phyloP scores from a whole-genome alignment of 139 green algal species.

The Micractinium conductrix region DNA sequence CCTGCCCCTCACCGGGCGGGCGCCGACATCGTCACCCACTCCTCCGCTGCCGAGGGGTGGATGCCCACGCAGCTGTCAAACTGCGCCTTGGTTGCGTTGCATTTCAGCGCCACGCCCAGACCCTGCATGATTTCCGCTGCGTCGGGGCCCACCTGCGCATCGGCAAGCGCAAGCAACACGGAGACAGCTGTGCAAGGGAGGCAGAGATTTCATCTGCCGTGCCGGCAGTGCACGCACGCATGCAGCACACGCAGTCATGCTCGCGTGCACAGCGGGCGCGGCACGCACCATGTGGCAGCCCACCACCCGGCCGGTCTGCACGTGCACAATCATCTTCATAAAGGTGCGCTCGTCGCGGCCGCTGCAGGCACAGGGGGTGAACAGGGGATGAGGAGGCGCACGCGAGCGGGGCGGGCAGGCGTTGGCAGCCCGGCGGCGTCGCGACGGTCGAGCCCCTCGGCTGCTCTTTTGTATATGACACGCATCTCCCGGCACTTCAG shows the following conservation, averaged over 20 bases:
- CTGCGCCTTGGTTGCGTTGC: constrained; percentile 89
- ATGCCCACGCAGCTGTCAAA: constrained; percentile 95
- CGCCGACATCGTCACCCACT: constrained; percentile 95
- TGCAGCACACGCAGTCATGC: background rate
- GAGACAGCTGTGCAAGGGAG: background rate
- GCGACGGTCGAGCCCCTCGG: too few relatives aligned
- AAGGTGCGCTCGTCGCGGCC: constrained; percentile 82
- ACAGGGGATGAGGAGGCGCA: too few relatives aligned
- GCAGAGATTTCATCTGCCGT: background rate
- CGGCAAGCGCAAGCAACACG: background rate
- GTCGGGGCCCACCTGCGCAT: constrained; percentile 76
- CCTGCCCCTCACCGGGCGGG: constrained; percentile 30
- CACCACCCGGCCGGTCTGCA: constrained; percentile 76
- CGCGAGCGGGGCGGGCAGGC: too few relatives aligned
- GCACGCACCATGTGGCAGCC: constrained; percentile 90
- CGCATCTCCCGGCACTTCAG: too few relatives aligned
- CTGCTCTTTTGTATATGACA: too few relatives aligned
- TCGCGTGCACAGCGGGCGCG: too few relatives aligned
- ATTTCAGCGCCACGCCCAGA: constrained; percentile 94
- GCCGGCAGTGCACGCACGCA: background rate
- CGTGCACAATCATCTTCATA: constrained; percentile 95
- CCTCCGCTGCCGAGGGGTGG: constrained; percentile 94
- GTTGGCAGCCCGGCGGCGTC: too few relatives aligned
- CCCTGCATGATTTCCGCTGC: constrained; percentile 97
- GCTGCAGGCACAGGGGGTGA: constrained; percentile 22